A percentile compares a stretch with the other conserved stretches of the same genome.
Evolutionary conservation across 208 protist species (phyloP).

Genomic region (Leishmania turanica): DNA sequence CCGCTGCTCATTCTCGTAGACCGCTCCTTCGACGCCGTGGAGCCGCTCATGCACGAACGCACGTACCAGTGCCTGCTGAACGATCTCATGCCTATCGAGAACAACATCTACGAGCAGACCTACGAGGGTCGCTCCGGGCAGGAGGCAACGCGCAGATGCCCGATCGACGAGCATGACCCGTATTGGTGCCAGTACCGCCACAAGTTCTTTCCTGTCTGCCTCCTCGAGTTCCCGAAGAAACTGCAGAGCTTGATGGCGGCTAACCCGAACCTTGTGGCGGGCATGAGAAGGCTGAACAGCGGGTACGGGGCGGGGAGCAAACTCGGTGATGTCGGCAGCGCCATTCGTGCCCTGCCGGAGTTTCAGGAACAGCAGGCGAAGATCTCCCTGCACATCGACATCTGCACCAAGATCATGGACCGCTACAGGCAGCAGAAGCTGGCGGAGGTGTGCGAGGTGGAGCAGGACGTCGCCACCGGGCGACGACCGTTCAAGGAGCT

Average conservation of each 20-base stretch:
- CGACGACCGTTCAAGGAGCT: constrained; percentile 56
- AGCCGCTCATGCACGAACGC: constrained; percentile 82
- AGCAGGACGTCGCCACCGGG: constrained; percentile 62
- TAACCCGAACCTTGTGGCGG: constrained; percentile 57
- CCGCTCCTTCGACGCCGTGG: constrained; percentile 73
- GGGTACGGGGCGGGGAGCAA: constrained; percentile 18
- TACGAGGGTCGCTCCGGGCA: constrained; percentile 48
- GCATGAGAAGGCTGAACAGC: constrained; percentile 24
- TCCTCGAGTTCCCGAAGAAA: constrained; percentile 55
- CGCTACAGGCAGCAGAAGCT: constrained; percentile 61
- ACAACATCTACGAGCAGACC: constrained; percentile 63
- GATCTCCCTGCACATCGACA: constrained; percentile 83
- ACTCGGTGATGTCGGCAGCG: constrained; percentile 52
- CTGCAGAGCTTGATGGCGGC: constrained; percentile 62
- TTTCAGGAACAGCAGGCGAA: constrained; percentile 79
- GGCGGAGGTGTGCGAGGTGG: constrained; percentile 62
- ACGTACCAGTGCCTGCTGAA: constrained; percentile 86
- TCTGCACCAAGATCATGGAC: constrained; percentile 75
- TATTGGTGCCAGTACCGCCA: constrained; percentile 84
- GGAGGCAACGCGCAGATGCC: constrained; percentile 39
- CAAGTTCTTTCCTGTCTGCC: constrained; percentile 56
- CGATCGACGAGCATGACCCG: constrained; percentile 69
- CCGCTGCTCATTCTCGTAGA: constrained; percentile 84
- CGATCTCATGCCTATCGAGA: constrained; percentile 70
- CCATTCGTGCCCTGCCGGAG: constrained; percentile 62